Conservation (phyloP, 2,329 filamentous ascomycete genomes). For the Sporothrix inflata region DNA sequence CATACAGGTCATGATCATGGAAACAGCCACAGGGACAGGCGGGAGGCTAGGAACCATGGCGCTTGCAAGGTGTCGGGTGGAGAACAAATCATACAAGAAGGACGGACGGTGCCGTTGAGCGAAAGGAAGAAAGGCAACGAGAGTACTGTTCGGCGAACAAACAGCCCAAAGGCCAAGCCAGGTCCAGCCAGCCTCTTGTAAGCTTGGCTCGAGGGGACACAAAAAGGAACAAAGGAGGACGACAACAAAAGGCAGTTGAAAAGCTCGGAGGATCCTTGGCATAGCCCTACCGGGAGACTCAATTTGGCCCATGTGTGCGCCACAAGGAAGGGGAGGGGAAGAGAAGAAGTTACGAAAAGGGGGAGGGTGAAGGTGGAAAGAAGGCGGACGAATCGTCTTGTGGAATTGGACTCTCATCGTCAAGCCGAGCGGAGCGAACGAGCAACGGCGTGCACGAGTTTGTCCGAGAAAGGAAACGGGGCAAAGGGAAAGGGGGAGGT, state of each 20-base stretch:
- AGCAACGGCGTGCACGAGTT: not conserved
- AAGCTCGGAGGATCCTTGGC: not conserved
- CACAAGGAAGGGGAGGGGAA: not conserved
- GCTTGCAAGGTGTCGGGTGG: not conserved
- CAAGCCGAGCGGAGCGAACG: not conserved
- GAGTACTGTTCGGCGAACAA: not conserved
- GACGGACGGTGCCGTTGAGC: not conserved
- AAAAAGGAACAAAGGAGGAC: not conserved
- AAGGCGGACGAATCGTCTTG: not conserved
- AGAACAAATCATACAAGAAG: no score
- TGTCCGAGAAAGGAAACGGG: conserved; percentile 1
- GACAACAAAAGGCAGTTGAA: not conserved
- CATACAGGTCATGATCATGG: not conserved
- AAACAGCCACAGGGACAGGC: not conserved
- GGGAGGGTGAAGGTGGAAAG: not conserved
- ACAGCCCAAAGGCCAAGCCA: not conserved
- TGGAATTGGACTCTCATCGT: not conserved
- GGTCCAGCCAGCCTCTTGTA: conserved; percentile 1
- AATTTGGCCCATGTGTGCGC: not conserved
- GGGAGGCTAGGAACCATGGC: not conserved
- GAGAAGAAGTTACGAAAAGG: not conserved
- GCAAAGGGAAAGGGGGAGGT: not conserved
- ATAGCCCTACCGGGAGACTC: conserved; percentile 15
- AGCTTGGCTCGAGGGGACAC: not conserved
- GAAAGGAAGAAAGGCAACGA: no score